A percentile compares a stretch with the other conserved stretches of the same genome.
These are phyloP conservation scores for Durusdinium trenchii DNA, from an alignment of 73 alveolate species.

Conservation along the genomic window DNA sequence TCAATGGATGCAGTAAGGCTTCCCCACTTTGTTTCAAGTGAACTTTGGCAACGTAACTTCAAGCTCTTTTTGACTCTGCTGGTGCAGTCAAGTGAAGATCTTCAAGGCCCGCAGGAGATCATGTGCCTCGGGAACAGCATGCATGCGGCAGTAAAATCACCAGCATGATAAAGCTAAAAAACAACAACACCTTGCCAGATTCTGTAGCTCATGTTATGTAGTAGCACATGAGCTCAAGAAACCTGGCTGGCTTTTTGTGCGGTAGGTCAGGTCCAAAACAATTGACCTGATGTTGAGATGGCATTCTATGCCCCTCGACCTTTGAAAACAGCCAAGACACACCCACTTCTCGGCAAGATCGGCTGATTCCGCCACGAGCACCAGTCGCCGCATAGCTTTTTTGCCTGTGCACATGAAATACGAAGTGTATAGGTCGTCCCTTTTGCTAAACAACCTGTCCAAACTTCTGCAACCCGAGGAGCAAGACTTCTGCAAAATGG, in stretches of 20 bases:
- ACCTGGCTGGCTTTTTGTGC: background rate
- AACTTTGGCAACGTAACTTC: background rate
- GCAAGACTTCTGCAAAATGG: slow-evolving; percentile 57
- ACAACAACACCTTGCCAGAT: background rate
- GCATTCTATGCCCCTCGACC: background rate
- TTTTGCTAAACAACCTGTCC: background rate
- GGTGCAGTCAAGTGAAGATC: background rate
- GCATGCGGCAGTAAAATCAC: background rate
- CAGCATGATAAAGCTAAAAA: background rate
- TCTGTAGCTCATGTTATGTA: background rate
- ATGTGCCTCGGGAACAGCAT: slow-evolving; percentile 50
- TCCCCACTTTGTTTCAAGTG: background rate
- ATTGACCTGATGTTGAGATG: background rate
- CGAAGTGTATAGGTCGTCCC: background rate
- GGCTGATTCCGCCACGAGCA: slow-evolving; percentile 51
- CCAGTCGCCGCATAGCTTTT: slow-evolving; percentile 42
- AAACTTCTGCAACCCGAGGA: background rate
- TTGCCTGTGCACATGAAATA: background rate
- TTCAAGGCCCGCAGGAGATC: slow-evolving; percentile 90
- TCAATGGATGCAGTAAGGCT: background rate
- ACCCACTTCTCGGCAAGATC: slow-evolving; percentile 90
- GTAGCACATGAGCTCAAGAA: background rate
- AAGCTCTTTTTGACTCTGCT: background rate
- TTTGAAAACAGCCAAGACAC: background rate
- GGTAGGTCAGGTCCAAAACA: background rate